These are phyloP conservation scores for Rubroboletus satanas DNA, from an alignment of 768 basidiomycete species.

Conservation along the genomic window DNA sequence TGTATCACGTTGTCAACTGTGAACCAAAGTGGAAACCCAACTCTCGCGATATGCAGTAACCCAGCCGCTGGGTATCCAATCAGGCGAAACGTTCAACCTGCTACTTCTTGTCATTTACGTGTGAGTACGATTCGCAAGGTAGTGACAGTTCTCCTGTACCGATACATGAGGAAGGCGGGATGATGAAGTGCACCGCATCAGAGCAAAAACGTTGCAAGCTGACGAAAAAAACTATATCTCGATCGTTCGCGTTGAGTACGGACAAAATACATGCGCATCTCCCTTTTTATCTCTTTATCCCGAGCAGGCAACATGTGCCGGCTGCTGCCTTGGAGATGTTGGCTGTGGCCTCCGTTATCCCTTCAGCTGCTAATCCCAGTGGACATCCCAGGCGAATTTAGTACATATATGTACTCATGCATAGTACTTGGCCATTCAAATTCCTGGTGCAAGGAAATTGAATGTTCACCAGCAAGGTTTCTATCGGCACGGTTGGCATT, in stretches of 20 bases:
- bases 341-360: background rate
- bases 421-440: too few species aligned
- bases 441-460: too few species aligned
- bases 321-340: background rate
- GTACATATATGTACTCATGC: background rate
- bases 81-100: background rate
- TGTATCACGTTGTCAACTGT: conserved; percentile 3
- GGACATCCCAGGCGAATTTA: background rate
- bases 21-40: background rate
- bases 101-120: background rate
- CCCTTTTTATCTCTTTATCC: conserved; percentile 3
- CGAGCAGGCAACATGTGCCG: background rate
- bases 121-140: conserved; percentile 2
- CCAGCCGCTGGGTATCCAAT: background rate
- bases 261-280: background rate
- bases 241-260: background rate
- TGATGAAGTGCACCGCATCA: conserved; percentile 5
- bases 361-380: background rate
- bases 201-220: background rate
- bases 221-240: background rate
- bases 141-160: conserved; percentile 6
- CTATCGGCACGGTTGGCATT: too few species aligned
- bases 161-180: conserved; percentile 13
- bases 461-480: too few species aligned
- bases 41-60: background rate